Percentiles rank a stretch among this genome's conserved stretches.
These are phyloP conservation scores for Trichoderma sp. DNA, from an alignment of 2,329 filamentous ascomycete species.

Conservation along the genomic window DNA sequence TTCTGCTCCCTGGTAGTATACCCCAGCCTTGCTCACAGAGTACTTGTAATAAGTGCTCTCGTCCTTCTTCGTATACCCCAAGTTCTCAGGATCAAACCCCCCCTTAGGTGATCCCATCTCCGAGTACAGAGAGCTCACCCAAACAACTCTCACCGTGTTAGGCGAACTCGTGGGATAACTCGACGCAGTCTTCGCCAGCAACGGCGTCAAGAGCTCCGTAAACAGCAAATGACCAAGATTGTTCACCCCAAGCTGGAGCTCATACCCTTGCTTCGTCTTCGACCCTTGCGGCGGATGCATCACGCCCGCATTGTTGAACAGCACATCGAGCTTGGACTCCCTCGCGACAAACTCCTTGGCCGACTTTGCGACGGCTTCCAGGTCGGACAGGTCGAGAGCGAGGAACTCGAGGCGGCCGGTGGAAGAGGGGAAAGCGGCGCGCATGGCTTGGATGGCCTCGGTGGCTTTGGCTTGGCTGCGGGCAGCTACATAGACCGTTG, in stretches of 20 bases:
- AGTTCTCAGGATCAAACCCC: constrained; percentile 5
- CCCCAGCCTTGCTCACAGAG: constrained; percentile 32
- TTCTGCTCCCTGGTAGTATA: constrained; percentile 33
- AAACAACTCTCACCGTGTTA: constrained; percentile 31
- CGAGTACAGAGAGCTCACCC: constrained; percentile 29
- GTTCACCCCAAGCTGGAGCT: constrained; percentile 43
- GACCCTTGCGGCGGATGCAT: constrained; percentile 36
- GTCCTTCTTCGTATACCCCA: constrained; percentile 13
- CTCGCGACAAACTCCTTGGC: constrained; percentile 25
- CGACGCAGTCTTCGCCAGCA: constrained; percentile 33
- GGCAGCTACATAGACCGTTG: constrained; percentile 52
- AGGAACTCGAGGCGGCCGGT: constrained; percentile 33
- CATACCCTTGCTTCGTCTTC: constrained; percentile 27
- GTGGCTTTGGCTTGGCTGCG: constrained; percentile 44
- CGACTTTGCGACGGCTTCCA: constrained; percentile 29
- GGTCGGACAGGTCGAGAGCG: constrained; percentile 40
- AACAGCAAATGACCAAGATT: constrained; percentile 40
- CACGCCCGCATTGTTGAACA: constrained; percentile 44
- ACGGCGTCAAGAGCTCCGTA: constrained; percentile 37
- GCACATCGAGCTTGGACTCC: constrained; percentile 33
- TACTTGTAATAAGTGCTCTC: constrained; percentile 24
- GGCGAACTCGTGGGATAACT: constrained; percentile 26
- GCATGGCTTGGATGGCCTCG: constrained; percentile 37
- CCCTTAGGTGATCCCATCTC: constrained; percentile 1
- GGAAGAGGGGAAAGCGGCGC: constrained; percentile 23